Evolutionary conservation across 345 rosid species (phyloP), one percentile per base, ranked within the genome.

Genomic region (Gynandropsis gynandra): DNA sequence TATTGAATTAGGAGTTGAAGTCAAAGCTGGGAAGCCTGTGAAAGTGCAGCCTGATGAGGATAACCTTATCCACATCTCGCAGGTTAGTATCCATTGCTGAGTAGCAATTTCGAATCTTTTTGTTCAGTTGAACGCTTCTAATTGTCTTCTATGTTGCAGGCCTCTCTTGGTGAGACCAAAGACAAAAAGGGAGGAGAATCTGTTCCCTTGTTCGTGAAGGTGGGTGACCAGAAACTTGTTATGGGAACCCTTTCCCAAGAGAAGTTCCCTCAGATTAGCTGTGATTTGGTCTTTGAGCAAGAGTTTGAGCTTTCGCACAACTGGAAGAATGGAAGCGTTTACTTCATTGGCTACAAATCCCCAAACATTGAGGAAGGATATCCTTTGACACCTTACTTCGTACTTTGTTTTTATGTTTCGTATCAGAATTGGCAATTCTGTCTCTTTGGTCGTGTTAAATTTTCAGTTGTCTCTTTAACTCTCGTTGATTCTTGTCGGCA

Each of bases 251-350:
- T 87, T 21, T 48, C 72, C 1, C 0, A 68, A 0, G 79, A 72
- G 14, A 70, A 52, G 1, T 64, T 69, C 27, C 93, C 92, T 41
- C 89, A 87, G 36, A 4, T 73, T 13, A 16, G 63, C 31, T 81
- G 73, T 19, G 96, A 87, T 65, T 58, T 87, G 61, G 78, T 87
- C 1, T 83, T 87, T 21, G 85, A 83, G 27, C 69, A 71, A 39
- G 89, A 87, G 63, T 81, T 83, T 67, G 89, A 87, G 65, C 77
- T 87, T 15, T 87, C 87, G 5, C 96, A 87, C 75, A 83, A 74
- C 56, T 83, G 84, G 82, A 77, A 79, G 15, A 64, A 58, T 47
- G 92, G 85, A 35, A 87, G 93, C 27, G 68, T 81, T 12, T 68
- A 63, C 72, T 74, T 86, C 29, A 53, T 65, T 58, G 92, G 95